Base-by-base conservation (phyloP, 129 eudicot species). In the Lactuca sativa region DNA sequence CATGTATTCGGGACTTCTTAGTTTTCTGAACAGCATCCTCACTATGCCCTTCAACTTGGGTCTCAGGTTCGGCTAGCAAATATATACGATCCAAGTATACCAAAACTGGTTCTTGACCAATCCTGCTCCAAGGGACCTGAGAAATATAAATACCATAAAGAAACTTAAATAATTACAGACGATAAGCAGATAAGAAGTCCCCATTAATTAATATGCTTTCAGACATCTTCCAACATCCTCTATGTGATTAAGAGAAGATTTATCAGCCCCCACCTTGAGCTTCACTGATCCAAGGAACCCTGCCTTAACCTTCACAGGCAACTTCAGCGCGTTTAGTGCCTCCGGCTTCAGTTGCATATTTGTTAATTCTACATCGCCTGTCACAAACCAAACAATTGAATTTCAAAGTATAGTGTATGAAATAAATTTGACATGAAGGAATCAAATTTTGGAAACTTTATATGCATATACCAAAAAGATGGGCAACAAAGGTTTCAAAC, bases 121-220 rank as follows among this genome's bases (percentile, higher is more conserved):
- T 85, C 84, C 93, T 90, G 83, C 99, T 95, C 99, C 99, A 95
- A 55, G 99, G 99, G 68, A 95, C 97, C 97, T 90, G 81, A 37
- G 61, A 58, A 66, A 25, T 43, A 71, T 64, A 62, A 53, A 75
- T 59, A 38, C 17, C 43, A 52, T 69, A 53, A 76, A 59, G 18
- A 36, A 66, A 37, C 51, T 56, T 37, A 36, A 9, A 49, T 18
- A 9, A 37, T 61, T 52, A 38, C 40, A 61, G 64, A 70, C 38
- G 8, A 69, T 67, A 25, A 61, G 32, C 49, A 61, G 21, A 52
- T 6, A 52, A 4, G 21, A 56, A 40, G 57, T 70, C 30, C 67
- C 58, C 75, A 25, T 33, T 6, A 32, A 25, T 25, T 32, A 21
- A 14, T 58, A 59, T 59, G 47, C 18, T 31, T 43, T 31, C 65